These are phyloP conservation scores for Chrysoporthe austroafricana DNA, from an alignment of 2,329 filamentous ascomycete genomes.

Conservation along the genomic window DNA sequence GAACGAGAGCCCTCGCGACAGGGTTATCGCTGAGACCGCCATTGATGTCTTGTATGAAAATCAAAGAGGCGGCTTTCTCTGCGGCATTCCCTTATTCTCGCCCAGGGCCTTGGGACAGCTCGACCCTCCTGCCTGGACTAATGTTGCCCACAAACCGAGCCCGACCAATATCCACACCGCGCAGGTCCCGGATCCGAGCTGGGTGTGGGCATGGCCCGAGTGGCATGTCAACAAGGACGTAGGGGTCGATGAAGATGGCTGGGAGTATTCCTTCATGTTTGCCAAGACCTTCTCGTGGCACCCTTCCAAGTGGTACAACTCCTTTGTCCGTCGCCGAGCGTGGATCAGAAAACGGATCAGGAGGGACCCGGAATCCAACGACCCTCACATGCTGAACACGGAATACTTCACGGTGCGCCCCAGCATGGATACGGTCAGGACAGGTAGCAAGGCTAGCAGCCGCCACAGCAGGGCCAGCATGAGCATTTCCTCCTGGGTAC, in stretches of 20 bases:
- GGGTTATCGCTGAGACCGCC: constrained; percentile 50
- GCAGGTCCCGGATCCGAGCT: constrained; percentile 90
- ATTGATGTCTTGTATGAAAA: constrained; percentile 96
- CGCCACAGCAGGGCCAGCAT: constrained; percentile 33
- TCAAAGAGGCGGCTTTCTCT: constrained; percentile 87
- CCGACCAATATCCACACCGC: constrained; percentile 77
- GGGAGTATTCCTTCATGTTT: constrained; percentile 96
- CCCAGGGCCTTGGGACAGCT: constrained; percentile 81
- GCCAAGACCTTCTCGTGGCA: constrained; percentile 80
- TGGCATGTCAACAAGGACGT: constrained; percentile 73
- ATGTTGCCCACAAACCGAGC: constrained; percentile 62
- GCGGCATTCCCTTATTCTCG: constrained; percentile 89
- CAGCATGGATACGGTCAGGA: constrained; percentile 48
- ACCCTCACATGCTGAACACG: constrained; percentile 69
- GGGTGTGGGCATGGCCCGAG: constrained; percentile 82
- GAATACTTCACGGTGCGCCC: constrained; percentile 81
- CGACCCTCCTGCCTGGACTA: constrained; percentile 88
- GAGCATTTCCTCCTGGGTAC: constrained; percentile 39
- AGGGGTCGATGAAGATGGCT: constrained; percentile 85
- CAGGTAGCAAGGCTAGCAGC: constrained; percentile 44
- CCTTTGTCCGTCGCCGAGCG: constrained; percentile 85
- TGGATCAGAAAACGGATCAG: constrained; percentile 85
- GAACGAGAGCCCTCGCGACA: constrained; percentile 23
- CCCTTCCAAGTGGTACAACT: constrained; percentile 88
- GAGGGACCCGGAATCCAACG: constrained; percentile 51